Base-by-base conservation (phyloP, 2,329 filamentous ascomycete genomes). In the Aspergillus intermedius region DNA sequence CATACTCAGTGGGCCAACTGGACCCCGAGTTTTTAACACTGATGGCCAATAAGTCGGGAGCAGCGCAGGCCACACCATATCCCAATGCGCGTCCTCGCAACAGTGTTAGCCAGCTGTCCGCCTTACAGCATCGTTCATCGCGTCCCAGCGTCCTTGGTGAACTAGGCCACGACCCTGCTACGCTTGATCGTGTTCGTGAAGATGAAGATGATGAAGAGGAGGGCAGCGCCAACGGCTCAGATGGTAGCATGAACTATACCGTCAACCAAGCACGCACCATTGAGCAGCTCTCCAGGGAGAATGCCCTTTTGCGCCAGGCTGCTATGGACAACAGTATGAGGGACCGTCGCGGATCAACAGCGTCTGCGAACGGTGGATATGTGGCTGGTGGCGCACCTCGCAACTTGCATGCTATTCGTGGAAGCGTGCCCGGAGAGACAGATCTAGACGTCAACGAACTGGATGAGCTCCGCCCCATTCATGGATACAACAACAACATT, bases 1-100 rank as follows among this genome's bases (percentile, higher is more conserved):
- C 93, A 4, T 97, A 97, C 68, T 97, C 91, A 0, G 91, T 95
- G 43, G 91, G 91, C 4, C 91, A 96, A 65, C 76, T 90, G 52
- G 90, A 95, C 46, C 79, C 84, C 1, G 87, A 91, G 50, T 61
- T 64, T 19, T 46, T 67, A 13, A 61, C 55, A 21, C 48, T 68
- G 17, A 58, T 66, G 49, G 59, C 65, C n/a, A 65, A 58, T 39
- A 69, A 65, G 49, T 54, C 62, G 6, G 51, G 59, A 37, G 56
- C 62, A 32, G 32, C 64, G 49, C 54, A 62, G 7, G 51, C 59
- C 32, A 55, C 62, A 23, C 28, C 64, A 17, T 58, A 61, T 25
- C 51, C 63, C 4, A 56, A 60, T 37, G 59, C 57, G 41, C 70
- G 72, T 21, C 57, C 61, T 46, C 64, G 73, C 12, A 64, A 63